These are phyloP conservation scores for Diplodia seriata DNA, from an alignment of 2,329 filamentous ascomycete genomes.

Conservation along the genomic window DNA sequence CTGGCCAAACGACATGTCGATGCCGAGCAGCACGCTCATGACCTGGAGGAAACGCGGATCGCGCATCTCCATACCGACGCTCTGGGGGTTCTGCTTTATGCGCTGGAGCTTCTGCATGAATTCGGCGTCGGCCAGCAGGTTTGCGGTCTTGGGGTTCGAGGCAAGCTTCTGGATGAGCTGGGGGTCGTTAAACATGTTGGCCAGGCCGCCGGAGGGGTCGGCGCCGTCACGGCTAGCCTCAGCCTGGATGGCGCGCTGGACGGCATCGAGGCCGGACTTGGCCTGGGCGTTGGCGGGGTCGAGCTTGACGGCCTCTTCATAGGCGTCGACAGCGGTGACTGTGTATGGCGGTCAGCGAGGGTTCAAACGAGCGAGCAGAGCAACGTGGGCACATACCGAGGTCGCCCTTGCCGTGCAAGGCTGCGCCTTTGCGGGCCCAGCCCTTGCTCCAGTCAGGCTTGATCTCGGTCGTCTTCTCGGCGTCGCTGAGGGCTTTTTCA, in stretches of 20 bases:
- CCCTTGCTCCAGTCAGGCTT: slow-evolving; percentile 99
- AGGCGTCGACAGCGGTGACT: slow-evolving; percentile 85
- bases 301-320: slow-evolving; percentile 91
- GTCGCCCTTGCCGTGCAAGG: slow-evolving; percentile 86
- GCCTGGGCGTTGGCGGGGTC: slow-evolving; percentile 92
- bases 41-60: slow-evolving; percentile 94
- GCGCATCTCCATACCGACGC: slow-evolving; percentile 78
- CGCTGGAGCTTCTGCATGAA: slow-evolving; percentile 92
- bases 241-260: slow-evolving; percentile 85
- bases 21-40: slow-evolving; percentile 88
- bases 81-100: slow-evolving; percentile 80
- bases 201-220: slow-evolving; percentile 78
- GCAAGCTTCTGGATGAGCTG: slow-evolving; percentile 89
- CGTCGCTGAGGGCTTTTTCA: slow-evolving; percentile 83
- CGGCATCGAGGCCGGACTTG: slow-evolving; percentile 83
- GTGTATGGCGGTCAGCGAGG: slow-evolving; percentile 34
- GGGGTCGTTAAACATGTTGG: slow-evolving; percentile 93
- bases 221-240: slow-evolving; percentile 70
- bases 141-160: slow-evolving; percentile 89
- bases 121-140: slow-evolving; percentile 76
- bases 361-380: neutral
- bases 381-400: slow-evolving; percentile 59
- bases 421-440: slow-evolving; percentile 91
- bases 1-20: slow-evolving; percentile 81
- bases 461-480: slow-evolving; percentile 89